phyloP scores from a whole-genome alignment of 2,329 filamentous ascomycete genomes.

The Pyricularia sp. region DNA sequence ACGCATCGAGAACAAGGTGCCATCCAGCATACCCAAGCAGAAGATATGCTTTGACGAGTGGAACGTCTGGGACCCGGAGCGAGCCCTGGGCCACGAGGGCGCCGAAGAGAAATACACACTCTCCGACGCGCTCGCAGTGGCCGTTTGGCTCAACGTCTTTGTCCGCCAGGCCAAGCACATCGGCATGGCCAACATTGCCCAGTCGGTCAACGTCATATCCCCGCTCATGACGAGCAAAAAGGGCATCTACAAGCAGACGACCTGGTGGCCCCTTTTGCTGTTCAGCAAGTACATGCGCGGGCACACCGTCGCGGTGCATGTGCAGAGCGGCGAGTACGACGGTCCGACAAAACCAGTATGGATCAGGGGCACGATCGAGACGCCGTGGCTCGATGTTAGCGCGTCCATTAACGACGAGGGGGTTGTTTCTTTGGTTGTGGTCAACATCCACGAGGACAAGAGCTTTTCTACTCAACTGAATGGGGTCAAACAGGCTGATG shows the following conservation, averaged over 20 bases:
- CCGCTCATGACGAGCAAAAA: conserved; percentile 58
- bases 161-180: conserved; percentile 57
- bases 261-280: conserved; percentile 61
- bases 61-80: conserved; percentile 69
- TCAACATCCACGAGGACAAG: conserved; percentile 54
- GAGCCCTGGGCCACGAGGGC: conserved; percentile 57
- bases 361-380: conserved; percentile 52
- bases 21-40: conserved; percentile 44
- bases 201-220: conserved; percentile 65
- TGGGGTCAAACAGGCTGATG: conserved; percentile 26
- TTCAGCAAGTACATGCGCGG: conserved; percentile 65
- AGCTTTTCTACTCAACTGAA: conserved; percentile 47
- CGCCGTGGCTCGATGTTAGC: conserved; percentile 58
- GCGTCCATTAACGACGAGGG: conserved; percentile 46
- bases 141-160: conserved; percentile 64
- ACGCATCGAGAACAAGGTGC: conserved; percentile 52
- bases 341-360: conserved; percentile 54
- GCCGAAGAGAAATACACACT: conserved; percentile 65
- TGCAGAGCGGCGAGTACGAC: conserved; percentile 48
- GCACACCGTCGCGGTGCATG: conserved; percentile 51
- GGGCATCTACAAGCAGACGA: conserved; percentile 57
- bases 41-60: conserved; percentile 76
- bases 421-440: conserved; percentile 52
- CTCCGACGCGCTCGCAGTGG: conserved; percentile 63
- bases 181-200: conserved; percentile 69